Base-by-base conservation (phyloP, 768 basidiomycete species). In the Piloderma croceum region DNA sequence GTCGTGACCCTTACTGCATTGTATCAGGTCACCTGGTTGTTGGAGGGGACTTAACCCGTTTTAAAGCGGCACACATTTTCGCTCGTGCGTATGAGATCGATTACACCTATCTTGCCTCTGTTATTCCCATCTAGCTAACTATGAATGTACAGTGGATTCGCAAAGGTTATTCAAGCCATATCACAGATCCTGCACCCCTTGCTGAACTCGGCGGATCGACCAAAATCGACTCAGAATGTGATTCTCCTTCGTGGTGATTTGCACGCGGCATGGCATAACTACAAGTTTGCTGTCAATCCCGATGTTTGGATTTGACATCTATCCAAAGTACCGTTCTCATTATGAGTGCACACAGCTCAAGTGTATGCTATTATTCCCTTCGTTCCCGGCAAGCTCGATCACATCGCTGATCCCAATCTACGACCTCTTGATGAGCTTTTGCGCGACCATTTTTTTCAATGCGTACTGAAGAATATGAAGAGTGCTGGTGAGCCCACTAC, bases 401-500 rank as follows among this genome's bases (percentile, higher is more conserved):
- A 62, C 36, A 63, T 63, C 34, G 19, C 44, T 15, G 54, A 59
- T 39, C 52, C 55, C 3, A 56, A 21, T 7, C 22, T 57, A 12
- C 56, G 59, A 33, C 61, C 63, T 6, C 55, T 64, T 13, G 59
- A 64, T 35, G 54, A 58, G 34, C 51, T 61, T 13, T 53, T 64
- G 43, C 39, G 25, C 18, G 58, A 61, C 38, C 63, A 64, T 41
- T 61, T 64, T 42, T 41, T 48, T n/a, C 59, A 64, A 38, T 55
- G 61, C 22, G 24, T 63, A 3, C 45, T 61, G 11, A 62, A 60
- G 39, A 47, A 65, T 52, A 52, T 64, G 48, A 62, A 53, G 35
- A 63, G 61, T 13, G 41, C 51, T 43, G 59, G 57, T 7, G 59
- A 64, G 35, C 41, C 47, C 13, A 48, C 32, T 15, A 52, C 24